Base-by-base conservation (phyloP, 108 stramenopile species). In the Asterionellopsis glacialis region DNA sequence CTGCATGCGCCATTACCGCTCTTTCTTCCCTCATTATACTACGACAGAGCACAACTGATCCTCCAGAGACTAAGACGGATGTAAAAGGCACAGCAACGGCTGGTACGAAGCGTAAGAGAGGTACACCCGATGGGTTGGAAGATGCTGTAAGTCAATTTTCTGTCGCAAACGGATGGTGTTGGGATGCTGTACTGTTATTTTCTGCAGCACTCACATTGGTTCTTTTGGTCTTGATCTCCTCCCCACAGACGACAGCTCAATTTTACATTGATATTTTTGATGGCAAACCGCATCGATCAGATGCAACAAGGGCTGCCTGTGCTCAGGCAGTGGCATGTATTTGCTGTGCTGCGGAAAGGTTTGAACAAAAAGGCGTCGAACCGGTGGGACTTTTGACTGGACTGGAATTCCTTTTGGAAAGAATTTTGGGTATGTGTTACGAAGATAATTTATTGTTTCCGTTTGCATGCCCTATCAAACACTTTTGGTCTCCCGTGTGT, bases 241-340 rank as follows among this genome's bases (percentile, higher is more conserved):
- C 18, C 15, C 48, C 57, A 50, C 26, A 59, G n/a, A 57, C 83
- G 18, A 73, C 67, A 9, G 82, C 78, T 23, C 55, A 80, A 39
- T 93, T 84, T 61, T 93, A 93, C 56, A 69, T 76, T 45, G 58
- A 74, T 44, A 83, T 90, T 6, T 89, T 84, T 62, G 82, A 88
- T 61, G 55, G 50, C 38, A 62, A 65, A 59, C 74, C 71, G 41
- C 24, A 57, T n/a, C 52, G 67, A 57, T 64, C 80, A 22, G 92
- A 93, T 78, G 63, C 80, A 22, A 90, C 83, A 16, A 64, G 83
- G 33, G 92, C 88, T 24, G 88, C 92, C 44, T 87, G 86, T 54
- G 92, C 92, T 9, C 92, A 93, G 60, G 80, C 92, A 19, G 72
- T 87, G 13, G 67, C 70, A 10, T 93, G 86, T 61, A 69, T 93